phyloP scores from a whole-genome alignment of 179 eudicot genomes.

The Heliamphora pulchella region DNA sequence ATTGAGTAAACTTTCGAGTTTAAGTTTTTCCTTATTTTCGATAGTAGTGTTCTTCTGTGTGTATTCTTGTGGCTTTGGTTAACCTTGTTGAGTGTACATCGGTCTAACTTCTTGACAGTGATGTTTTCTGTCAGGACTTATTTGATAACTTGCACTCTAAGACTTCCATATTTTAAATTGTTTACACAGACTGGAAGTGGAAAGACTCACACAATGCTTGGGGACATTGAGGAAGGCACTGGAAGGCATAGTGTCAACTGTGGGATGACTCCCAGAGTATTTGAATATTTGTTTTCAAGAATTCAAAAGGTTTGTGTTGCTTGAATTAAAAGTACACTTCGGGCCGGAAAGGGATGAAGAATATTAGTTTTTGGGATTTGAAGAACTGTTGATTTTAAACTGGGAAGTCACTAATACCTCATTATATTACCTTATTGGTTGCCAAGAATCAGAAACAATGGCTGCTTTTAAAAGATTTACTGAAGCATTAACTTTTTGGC shows the following conservation, averaged over 20 bases:
- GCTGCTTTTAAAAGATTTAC: not conserved
- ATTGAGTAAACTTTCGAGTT: not conserved
- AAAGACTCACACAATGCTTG: constrained; percentile 97
- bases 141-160: not conserved
- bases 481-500: no score
- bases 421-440: constrained; percentile 3
- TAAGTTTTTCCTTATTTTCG: not conserved
- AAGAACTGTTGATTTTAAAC: not conserved
- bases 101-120: not conserved
- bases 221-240: constrained; percentile 93
- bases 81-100: not conserved
- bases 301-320: constrained; percentile 69
- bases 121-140: not conserved
- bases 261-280: constrained; percentile 98
- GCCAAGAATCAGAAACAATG: not conserved
- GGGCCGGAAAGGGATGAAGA: not conserved
- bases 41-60: not conserved
- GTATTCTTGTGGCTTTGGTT: not conserved
- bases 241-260: constrained; percentile 88
- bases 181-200: constrained; percentile 92
- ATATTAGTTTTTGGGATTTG: not conserved
- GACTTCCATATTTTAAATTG: not conserved
- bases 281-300: constrained; percentile 86
- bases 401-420: not conserved
- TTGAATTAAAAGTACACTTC: constrained; percentile 1